Conservation (phyloP, 2,329 filamentous ascomycete species). For the Ophiostoma sp. region DNA sequence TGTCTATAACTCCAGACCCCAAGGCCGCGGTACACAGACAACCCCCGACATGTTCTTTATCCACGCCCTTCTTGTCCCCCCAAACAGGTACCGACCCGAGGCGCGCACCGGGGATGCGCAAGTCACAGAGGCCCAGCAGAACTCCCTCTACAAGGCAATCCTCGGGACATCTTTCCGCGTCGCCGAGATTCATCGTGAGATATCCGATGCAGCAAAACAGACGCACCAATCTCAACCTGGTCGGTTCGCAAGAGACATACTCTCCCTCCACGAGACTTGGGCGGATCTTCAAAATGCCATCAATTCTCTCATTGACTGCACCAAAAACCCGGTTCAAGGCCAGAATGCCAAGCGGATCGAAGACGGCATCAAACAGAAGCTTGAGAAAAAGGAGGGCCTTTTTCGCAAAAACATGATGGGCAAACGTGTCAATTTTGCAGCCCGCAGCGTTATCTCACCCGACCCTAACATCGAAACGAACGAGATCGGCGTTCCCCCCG, state of each 20-base stretch:
- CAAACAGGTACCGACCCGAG: slow-evolving; percentile 88
- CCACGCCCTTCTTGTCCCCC: slow-evolving; percentile 80
- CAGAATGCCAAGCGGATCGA: slow-evolving; percentile 75
- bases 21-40: slow-evolving; percentile 56
- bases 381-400: slow-evolving; percentile 98
- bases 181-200: slow-evolving; percentile 70
- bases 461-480: slow-evolving; percentile 99
- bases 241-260: slow-evolving; percentile 56
- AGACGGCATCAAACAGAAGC: slow-evolving; percentile 94
- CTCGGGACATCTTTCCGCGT: slow-evolving; percentile 73
- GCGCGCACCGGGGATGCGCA: slow-evolving; percentile 77
- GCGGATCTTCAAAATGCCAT: slow-evolving; percentile 83
- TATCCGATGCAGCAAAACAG: slow-evolving; percentile 50
- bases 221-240: slow-evolving; percentile 28
- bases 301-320: slow-evolving; percentile 88
- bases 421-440: slow-evolving; percentile 98
- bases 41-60: slow-evolving; percentile 93
- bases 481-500: slow-evolving; percentile 97
- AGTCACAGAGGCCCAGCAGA: slow-evolving; percentile 85
- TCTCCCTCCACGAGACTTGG: slow-evolving; percentile 78
- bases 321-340: slow-evolving; percentile 80
- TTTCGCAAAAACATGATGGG: slow-evolving; percentile 99
- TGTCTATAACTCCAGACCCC: slow-evolving; percentile 77
- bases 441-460: slow-evolving; percentile 94
- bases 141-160: slow-evolving; percentile 82